Evolutionary conservation across 495 filamentous ascomycete species (phyloP).

Genomic region (Penicillium simplicissimum): DNA sequence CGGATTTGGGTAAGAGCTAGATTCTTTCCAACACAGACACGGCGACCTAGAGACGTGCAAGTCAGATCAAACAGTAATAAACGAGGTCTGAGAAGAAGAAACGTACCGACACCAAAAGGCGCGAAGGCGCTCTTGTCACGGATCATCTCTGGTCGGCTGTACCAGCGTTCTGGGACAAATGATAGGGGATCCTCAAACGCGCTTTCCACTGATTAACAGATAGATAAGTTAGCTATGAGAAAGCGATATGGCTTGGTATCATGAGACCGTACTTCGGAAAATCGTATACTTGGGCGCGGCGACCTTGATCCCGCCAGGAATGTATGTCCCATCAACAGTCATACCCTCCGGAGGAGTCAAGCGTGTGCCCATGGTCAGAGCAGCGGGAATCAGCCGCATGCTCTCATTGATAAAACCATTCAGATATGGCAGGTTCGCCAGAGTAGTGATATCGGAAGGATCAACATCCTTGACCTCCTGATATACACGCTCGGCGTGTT

Average conservation of each 20-base stretch:
- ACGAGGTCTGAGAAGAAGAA: slow-evolving; percentile 12
- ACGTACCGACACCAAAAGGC: slow-evolving; percentile 48
- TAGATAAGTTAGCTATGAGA: not conserved
- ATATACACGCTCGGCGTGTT: slow-evolving; percentile 9
- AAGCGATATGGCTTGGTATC: too few relatives aligned
- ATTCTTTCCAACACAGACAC: slow-evolving; percentile 51
- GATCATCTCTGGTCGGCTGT: slow-evolving; percentile 31
- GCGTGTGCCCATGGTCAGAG: slow-evolving; percentile 33
- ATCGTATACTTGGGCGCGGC: slow-evolving; percentile 37
- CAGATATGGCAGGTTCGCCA: slow-evolving; percentile 24
- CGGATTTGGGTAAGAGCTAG: slow-evolving; percentile 50
- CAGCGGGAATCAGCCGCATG: slow-evolving; percentile 46
- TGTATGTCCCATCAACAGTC: slow-evolving; percentile 45
- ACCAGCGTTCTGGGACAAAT: slow-evolving; percentile 57
- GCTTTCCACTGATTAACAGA: not conserved
- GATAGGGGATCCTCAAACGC: slow-evolving; percentile 12
- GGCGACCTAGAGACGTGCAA: slow-evolving; percentile 30
- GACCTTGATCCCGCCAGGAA: slow-evolving; percentile 48
- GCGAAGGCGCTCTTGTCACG: slow-evolving; percentile 46
- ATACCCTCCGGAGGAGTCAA: slow-evolving; percentile 38
- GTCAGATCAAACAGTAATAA: not conserved
- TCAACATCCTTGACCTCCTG: slow-evolving; percentile 17
- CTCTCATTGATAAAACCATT: slow-evolving; percentile 52
- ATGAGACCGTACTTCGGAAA: slow-evolving; percentile 25
- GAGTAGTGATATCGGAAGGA: not conserved